phyloP scores from a whole-genome alignment of 495 filamentous ascomycete species.

The Aspergillus steynii region DNA sequence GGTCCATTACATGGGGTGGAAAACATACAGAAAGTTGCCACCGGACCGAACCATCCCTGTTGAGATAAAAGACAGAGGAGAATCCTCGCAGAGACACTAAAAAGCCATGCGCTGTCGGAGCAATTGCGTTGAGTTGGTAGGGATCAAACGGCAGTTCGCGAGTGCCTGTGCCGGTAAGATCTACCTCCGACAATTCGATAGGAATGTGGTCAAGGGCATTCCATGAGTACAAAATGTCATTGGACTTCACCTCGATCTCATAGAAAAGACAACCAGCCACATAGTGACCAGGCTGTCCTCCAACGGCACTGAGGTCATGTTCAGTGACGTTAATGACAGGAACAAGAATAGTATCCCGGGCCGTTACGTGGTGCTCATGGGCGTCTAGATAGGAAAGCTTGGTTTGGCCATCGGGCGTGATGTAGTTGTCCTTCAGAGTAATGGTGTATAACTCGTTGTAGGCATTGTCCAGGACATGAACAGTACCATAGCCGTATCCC shows the following conservation, averaged over 20 bases:
- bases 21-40: background rate
- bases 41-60: slow-evolving; percentile 6
- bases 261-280: slow-evolving; percentile 46
- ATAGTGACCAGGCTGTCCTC: slow-evolving; percentile 35
- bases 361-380: slow-evolving; percentile 24
- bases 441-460: slow-evolving; percentile 40
- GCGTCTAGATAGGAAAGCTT: slow-evolving; percentile 11
- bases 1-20: background rate
- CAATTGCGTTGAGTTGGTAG: slow-evolving; percentile 44
- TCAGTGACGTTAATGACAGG: slow-evolving; percentile 42
- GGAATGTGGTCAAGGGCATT: slow-evolving; percentile 32
- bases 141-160: slow-evolving; percentile 30
- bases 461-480: slow-evolving; percentile 39
- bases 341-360: slow-evolving; percentile 49
- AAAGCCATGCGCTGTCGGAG: slow-evolving; percentile 27
- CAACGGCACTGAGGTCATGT: slow-evolving; percentile 37
- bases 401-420: background rate
- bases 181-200: slow-evolving; percentile 7
- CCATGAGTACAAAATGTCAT: slow-evolving; percentile 35
- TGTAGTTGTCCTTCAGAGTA: slow-evolving; percentile 18
- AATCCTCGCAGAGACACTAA: slow-evolving; percentile 36
- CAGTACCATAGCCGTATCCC: slow-evolving; percentile 31
- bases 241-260: slow-evolving; percentile 41
- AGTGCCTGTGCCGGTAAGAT: background rate
- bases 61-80: slow-evolving; percentile 32